Conservation (phyloP, 148 eudicot species). For the Agrostemma githago region DNA sequence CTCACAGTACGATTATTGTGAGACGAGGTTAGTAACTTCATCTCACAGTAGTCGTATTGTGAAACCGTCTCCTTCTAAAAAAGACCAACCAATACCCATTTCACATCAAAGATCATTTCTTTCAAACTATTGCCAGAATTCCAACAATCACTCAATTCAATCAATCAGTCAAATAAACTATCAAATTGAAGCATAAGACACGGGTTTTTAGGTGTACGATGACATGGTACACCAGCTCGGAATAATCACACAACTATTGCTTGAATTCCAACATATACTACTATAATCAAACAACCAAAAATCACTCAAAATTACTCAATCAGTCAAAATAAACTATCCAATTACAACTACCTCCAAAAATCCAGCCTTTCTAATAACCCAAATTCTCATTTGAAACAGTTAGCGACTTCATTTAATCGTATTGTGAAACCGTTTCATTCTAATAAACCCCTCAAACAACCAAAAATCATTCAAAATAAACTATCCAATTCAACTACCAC, state of each 20-base stretch:
- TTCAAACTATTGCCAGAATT: neutral
- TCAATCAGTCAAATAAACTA: neutral
- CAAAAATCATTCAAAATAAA: neutral
- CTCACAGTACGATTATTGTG: neutral
- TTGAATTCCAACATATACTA: neutral
- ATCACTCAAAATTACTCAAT: neutral
- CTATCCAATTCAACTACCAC: neutral
- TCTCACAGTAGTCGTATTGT: neutral
- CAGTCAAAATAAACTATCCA: neutral
- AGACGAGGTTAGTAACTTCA: too few species aligned
- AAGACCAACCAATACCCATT: neutral
- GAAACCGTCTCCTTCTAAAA: neutral
- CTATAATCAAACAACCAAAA: neutral
- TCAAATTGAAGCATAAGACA: neutral
- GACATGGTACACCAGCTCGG: too few species aligned
- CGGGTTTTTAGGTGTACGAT: neutral
- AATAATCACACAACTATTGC: neutral
- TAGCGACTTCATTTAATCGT: too few species aligned
- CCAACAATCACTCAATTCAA: neutral
- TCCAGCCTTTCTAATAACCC: neutral
- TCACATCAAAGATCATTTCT: neutral
- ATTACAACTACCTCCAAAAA: neutral
- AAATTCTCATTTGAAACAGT: constrained; percentile 7
- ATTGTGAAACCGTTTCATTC: too few species aligned
- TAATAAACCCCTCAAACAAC: neutral